phyloP scores from a whole-genome alignment of 78 protist species.

The Paulinella micropora region DNA sequence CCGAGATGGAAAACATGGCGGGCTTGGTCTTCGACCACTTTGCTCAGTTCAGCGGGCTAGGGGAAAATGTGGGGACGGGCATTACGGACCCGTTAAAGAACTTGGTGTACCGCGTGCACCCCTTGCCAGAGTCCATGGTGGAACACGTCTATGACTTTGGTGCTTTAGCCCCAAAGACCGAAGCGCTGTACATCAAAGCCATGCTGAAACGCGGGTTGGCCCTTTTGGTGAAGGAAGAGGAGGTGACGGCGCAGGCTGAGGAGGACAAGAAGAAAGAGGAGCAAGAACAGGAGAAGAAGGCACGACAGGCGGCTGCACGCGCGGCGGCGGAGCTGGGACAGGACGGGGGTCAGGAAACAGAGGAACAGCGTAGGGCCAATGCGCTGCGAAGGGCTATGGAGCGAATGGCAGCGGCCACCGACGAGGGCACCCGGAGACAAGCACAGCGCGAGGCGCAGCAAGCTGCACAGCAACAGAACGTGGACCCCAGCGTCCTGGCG shows the following conservation, averaged over 20 bases:
- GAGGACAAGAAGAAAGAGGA: background rate
- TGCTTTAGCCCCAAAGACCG: conserved; percentile 1
- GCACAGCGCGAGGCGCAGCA: too few relatives aligned
- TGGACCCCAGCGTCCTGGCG: too few relatives aligned
- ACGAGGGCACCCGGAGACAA: too few relatives aligned
- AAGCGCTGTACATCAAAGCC: conserved; percentile 18
- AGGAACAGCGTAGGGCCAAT: too few relatives aligned
- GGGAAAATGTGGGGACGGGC: background rate
- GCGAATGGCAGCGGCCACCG: too few relatives aligned
- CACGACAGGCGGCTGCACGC: too few relatives aligned
- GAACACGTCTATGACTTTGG: conserved; percentile 46
- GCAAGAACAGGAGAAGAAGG: too few relatives aligned
- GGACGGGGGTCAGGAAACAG: background rate
- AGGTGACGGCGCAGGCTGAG: background rate
- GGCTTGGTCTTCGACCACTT: background rate
- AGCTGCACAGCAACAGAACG: too few relatives aligned
- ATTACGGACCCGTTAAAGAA: conserved; percentile 1
- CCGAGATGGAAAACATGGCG: background rate
- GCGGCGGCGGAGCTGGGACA: too few relatives aligned
- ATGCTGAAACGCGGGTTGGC: conserved; percentile 6
- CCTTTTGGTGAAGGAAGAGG: background rate
- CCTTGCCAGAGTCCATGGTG: conserved; percentile 18
- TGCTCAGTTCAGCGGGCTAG: background rate
- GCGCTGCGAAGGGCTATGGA: too few relatives aligned
- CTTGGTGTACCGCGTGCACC: conserved; percentile 32